Base-by-base conservation (phyloP, 1,139 yeast species). In the Suhomyces guaymorum region DNA sequence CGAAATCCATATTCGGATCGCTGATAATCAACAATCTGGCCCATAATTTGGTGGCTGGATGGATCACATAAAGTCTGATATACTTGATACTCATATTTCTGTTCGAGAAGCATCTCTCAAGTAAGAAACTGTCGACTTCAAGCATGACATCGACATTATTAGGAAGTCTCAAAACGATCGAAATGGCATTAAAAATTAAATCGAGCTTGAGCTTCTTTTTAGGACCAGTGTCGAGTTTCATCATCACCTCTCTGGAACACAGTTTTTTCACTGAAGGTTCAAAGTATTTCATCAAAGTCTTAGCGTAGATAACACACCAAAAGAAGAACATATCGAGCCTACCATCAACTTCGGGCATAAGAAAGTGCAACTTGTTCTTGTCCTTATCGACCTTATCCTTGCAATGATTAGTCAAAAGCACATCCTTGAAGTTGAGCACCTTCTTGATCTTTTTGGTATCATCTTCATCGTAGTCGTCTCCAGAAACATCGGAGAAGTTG, bases 41-140 rank as follows among this genome's bases (percentile, higher is more conserved):
- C 77, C 77, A 71, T 12, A 67, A 52, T 18, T 65, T 63, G 4
- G 80, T 72, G 2, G 69, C 63, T 0, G 86, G 85, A 36, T 78
- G 81, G 10, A 66, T 59, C 7, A 78, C 77, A 48, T 74, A 80
- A 30, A 78, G 52, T 26, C 83, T 57, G 18, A 66, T 51, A 33
- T 63, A 66, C 28, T 60, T 59, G 14, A 74, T 57, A 12, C 54
- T 51, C 6, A 66, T 45, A 2, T 54, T 39, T 24, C 57, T 67
- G 20, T 61, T 48, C 4, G 49, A 56, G 17, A 63, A 50, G 2
- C 58, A 54, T 32, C 65, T 61, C 14, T 52, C 43, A 13, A 69
- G 43, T 8, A 51, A 49, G 7, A 76, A 48, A 2, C 59, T 51
- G 40, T 72, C 76, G 4, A 74, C 38, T 47, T 79, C 85, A 21